phyloP scores from a whole-genome alignment of 2,329 filamentous ascomycete genomes.

The Colletotrichum sp. region DNA sequence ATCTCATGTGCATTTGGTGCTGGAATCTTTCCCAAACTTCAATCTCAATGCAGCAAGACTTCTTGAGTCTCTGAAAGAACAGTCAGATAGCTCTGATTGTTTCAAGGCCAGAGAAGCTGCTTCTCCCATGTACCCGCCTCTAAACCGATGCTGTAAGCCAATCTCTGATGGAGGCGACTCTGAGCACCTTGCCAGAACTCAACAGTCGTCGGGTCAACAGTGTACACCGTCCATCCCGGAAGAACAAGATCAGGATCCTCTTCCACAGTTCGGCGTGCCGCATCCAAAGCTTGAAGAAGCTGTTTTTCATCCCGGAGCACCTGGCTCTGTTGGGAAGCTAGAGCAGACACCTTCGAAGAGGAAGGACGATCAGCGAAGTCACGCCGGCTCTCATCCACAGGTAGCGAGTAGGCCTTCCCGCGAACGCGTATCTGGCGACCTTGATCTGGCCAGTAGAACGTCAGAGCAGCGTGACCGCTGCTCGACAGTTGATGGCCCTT shows the following conservation, averaged over 20 bases:
- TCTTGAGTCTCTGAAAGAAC: too few relatives aligned
- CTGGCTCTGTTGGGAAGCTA: background rate
- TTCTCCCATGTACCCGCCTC: accelerated
- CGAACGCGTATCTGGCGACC: background rate
- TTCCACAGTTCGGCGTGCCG: background rate
- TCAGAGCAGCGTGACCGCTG: background rate
- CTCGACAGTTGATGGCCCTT: background rate
- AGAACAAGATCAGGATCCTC: background rate
- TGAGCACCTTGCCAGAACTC: background rate
- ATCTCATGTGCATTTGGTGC: too few relatives aligned
- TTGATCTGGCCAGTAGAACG: background rate
- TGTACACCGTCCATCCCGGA: background rate
- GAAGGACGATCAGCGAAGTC: background rate
- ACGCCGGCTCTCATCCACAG: background rate
- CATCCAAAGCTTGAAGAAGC: background rate
- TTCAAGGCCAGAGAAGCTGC: background rate
- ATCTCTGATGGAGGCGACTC: background rate
- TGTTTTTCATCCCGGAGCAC: accelerated
- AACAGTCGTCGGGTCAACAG: background rate
- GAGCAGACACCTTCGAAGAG: background rate
- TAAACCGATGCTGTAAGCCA: accelerated
- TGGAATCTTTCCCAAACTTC: too few relatives aligned
- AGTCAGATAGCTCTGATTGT: too few relatives aligned
- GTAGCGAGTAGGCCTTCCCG: background rate
- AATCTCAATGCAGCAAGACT: too few relatives aligned